Base-by-base conservation (phyloP, 257 asterid genomes). In the Solanum neorickii region DNA sequence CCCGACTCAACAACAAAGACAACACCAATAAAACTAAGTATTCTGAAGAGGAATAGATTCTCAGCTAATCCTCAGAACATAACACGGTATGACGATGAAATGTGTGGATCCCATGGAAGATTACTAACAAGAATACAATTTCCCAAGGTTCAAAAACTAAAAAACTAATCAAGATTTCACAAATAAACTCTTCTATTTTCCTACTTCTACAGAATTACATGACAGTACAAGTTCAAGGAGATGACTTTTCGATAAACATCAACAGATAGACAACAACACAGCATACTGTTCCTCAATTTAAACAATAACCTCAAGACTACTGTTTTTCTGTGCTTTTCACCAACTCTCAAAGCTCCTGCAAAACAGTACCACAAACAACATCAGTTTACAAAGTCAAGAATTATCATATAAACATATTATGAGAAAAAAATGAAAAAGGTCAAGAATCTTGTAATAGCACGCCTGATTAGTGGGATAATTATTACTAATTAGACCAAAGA, bases 151-250 rank as follows among this genome's bases (percentile, higher is more conserved):
- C 27, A 85, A 56, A 73, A 73, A 37, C 25, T 35, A 41, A 44
- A 74, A 46, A 62, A 23, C 18, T 23, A 5, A 72, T 86, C 74
- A 49, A 73, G 42, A 73, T 20, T 23, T 86, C 77, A 31, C 25
- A 13, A 73, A 75, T 41, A 82, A 35, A 75, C 87, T 88, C 29
- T 39, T 74, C 12, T 80, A 47, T 27, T 10, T 29, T 31, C 20
- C 15, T n/a, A 25, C 16, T 29, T 91, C 93, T 95, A 97, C 86
- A 97, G 99, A 89, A 97, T 95, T 88, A 97, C 99, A 14, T 92
- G 98, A 92, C 98, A 95, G 87, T 93, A 95, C 92, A 97, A 91
- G 91, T 97, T 94, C 94, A 95, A 90, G 66, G 97, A 93, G 94
- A 94, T 90, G 86, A 93, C 96, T 97, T 93, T 93, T 37, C 92